phyloP scores from a whole-genome alignment of 1,139 yeast species.

The Pichia sp. region DNA sequence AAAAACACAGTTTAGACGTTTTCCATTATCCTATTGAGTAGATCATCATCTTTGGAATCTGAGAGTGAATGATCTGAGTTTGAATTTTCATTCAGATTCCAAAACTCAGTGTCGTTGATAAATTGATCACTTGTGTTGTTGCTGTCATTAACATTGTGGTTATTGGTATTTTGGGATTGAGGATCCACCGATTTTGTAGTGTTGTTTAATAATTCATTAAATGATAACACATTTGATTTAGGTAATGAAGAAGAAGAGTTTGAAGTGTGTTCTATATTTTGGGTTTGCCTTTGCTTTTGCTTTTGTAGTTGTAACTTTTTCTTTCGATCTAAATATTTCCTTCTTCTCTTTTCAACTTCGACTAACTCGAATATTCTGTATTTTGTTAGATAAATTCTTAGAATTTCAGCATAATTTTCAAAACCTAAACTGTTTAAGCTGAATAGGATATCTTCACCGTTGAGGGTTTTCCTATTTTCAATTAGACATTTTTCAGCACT shows the following conservation, averaged over 20 bases:
- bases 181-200: too few relatives aligned
- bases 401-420: slow-evolving; percentile 74
- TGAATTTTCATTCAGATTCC: slow-evolving; percentile 1
- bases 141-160: background rate
- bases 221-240: background rate
- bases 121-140: background rate
- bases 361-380: slow-evolving; percentile 52
- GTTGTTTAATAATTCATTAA: background rate
- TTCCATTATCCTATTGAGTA: background rate
- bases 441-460: slow-evolving; percentile 70
- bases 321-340: slow-evolving; percentile 11
- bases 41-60: background rate
- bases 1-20: background rate
- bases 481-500: slow-evolving; percentile 68
- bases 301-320: slow-evolving; percentile 1
- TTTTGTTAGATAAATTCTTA: slow-evolving; percentile 72
- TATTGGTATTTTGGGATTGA: too few relatives aligned
- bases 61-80: background rate
- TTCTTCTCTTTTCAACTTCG: slow-evolving; percentile 17
- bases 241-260: too few relatives aligned
- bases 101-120: background rate
- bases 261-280: too few relatives aligned
- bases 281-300: too few relatives aligned
- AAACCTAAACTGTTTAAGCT: slow-evolving; percentile 65
- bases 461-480: slow-evolving; percentile 72